phyloP scores from a whole-genome alignment of 371 early-diverging fungal species.

The Dinochytrium kinnereticum region DNA sequence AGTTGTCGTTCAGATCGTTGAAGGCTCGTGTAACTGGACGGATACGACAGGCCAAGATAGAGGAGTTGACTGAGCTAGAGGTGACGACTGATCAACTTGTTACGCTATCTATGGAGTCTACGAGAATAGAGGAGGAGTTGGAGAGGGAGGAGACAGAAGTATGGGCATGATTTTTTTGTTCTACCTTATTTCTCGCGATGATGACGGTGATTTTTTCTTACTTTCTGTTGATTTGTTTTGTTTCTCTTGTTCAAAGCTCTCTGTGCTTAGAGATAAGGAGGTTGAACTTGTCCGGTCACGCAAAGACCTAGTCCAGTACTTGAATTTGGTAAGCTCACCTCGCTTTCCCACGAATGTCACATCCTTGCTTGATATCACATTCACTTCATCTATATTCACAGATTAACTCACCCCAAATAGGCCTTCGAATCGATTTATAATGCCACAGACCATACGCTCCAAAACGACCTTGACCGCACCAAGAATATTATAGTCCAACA shows the following conservation, averaged over 20 bases:
- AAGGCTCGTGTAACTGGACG: neutral
- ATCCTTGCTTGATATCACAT: neutral
- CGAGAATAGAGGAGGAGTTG: neutral
- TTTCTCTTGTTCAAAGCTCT: neutral
- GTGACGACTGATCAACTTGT: conserved; percentile 8
- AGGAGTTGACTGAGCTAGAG: conserved; percentile 8
- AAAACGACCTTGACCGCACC: neutral
- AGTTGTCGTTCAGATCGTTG: neutral
- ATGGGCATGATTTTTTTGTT: neutral
- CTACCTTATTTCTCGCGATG: no score
- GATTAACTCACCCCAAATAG: neutral
- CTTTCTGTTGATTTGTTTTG: no score
- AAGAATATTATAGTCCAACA: neutral
- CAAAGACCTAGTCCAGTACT: conserved; percentile 1
- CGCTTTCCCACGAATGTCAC: neutral
- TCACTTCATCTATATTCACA: neutral
- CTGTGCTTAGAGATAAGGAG: neutral
- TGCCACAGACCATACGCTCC: neutral
- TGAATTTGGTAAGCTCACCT: conserved; percentile 4
- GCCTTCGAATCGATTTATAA: conserved; percentile 3
- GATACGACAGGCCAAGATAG: conserved; percentile 12
- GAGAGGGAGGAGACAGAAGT: neutral
- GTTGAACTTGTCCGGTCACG: neutral
- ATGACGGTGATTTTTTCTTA: no score
- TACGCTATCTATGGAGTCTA: neutral